These are phyloP conservation scores for Brassica napus DNA, from an alignment of 345 rosid genomes.

Conservation along the genomic window DNA sequence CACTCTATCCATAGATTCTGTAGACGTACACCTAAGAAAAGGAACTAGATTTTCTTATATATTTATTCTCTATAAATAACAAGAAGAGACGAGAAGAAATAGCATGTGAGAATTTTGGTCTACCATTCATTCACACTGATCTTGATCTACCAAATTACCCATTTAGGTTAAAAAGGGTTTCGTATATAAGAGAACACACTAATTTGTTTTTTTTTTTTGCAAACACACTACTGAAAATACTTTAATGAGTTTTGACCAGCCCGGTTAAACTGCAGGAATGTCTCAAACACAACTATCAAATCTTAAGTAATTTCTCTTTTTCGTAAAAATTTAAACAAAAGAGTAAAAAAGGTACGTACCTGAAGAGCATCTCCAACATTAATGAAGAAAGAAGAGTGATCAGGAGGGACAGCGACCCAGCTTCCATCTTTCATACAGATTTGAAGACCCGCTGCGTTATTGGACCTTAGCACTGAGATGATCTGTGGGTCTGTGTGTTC, in stretches of 20 bases:
- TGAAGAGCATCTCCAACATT: conserved; percentile 92
- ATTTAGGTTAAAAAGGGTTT: neutral
- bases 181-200: neutral
- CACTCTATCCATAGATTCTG: conserved; percentile 15
- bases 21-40: conserved; percentile 21
- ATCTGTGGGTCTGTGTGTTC: conserved; percentile 98
- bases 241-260: neutral
- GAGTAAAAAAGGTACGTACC: conserved; percentile 40
- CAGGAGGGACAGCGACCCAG: conserved; percentile 94
- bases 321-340: neutral
- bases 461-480: conserved; percentile 77
- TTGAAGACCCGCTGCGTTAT: conserved; percentile 85
- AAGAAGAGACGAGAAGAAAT: conserved; percentile 11
- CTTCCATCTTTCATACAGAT: conserved; percentile 63
- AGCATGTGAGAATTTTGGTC: conserved; percentile 22
- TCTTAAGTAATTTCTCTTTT: neutral
- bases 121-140: conserved; percentile 1
- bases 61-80: neutral
- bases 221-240: neutral
- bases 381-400: conserved; percentile 77
- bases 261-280: conserved; percentile 3
- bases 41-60: neutral
- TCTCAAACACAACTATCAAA: conserved; percentile 17
- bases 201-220: too few species aligned
- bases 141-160: too few species aligned